These are phyloP conservation scores for Petunia hybrid DNA, from an alignment of 305 asterid genomes.

Conservation along the genomic window DNA sequence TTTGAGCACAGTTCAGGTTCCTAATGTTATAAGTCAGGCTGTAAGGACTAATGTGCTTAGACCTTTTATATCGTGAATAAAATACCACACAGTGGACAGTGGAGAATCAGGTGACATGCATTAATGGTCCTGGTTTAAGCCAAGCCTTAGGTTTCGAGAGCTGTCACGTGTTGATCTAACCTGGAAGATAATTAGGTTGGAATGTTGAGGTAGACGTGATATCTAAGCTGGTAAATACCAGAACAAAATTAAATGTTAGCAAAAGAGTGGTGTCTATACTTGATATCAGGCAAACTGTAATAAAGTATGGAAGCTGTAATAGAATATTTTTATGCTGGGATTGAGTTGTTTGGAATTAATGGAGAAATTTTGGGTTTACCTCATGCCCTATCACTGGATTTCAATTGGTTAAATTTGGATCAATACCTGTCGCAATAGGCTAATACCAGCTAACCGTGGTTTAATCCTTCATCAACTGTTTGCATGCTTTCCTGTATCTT, in stretches of 20 bases:
- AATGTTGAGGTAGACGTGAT: not conserved
- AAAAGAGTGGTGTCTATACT: not conserved
- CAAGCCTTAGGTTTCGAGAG: not conserved
- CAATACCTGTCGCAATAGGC: not conserved
- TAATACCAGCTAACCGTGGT: not conserved
- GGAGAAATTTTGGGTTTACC: not conserved
- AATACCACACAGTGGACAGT: not conserved
- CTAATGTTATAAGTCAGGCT: not conserved
- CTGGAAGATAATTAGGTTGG: not conserved
- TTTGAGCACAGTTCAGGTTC: not conserved
- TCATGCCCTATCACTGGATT: not conserved
- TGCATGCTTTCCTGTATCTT: not conserved
- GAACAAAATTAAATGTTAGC: not conserved
- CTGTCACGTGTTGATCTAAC: not conserved
- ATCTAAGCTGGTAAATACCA: not conserved
- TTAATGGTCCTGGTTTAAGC: not conserved
- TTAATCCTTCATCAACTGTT: not conserved
- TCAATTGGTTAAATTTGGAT: not conserved
- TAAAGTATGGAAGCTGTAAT: not conserved
- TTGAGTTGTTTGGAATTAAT: not conserved
- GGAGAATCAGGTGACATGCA: not conserved
- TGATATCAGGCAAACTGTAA: not conserved
- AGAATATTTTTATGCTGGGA: not conserved
- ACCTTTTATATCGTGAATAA: constrained; percentile 3
- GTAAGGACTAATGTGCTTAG: not conserved